phyloP scores from a whole-genome alignment of 257 asterid species.

The Salvia miltiorrhiza region DNA sequence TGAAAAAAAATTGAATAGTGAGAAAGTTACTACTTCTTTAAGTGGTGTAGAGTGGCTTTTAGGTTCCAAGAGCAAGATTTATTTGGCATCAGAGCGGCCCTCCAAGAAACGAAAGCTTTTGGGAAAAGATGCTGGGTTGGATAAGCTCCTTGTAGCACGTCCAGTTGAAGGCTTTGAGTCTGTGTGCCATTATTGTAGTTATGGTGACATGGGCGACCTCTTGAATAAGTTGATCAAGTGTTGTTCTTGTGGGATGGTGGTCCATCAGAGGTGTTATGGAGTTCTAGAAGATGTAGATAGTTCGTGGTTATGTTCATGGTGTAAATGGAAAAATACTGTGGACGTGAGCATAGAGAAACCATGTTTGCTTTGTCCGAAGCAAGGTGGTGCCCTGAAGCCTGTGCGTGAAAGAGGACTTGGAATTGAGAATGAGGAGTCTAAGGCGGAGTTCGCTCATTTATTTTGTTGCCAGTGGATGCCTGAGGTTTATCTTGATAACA shows the following conservation, averaged over 20 bases:
- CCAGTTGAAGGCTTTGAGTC: constrained; percentile 73
- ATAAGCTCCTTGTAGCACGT: constrained; percentile 73
- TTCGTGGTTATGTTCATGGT: constrained; percentile 91
- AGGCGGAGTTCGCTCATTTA: constrained; percentile 69
- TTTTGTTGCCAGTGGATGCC: constrained; percentile 97
- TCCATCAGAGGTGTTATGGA: constrained; percentile 97
- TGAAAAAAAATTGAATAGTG: constrained; percentile 27
- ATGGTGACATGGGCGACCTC: constrained; percentile 54
- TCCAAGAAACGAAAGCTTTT: constrained; percentile 85
- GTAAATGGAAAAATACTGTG: constrained; percentile 48
- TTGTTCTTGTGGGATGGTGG: constrained; percentile 69
- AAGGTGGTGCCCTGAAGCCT: constrained; percentile 93
- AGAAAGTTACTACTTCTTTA: constrained; percentile 27
- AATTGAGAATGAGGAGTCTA: constrained; percentile 32
- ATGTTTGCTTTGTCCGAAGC: constrained; percentile 82
- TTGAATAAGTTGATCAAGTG: constrained; percentile 72
- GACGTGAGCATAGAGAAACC: constrained; percentile 42
- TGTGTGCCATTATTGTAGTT: constrained; percentile 86
- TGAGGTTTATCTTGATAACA: constrained; percentile 82
- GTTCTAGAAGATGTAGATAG: constrained; percentile 72
- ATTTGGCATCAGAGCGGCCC: constrained; percentile 81
- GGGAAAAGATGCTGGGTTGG: constrained; percentile 90
- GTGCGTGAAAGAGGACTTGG: constrained; percentile 37
- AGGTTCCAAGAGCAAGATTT: constrained; percentile 85
- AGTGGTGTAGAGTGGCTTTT: constrained; percentile 92